Base-by-base conservation (phyloP, 2,329 filamentous ascomycete species). In the Diaporthe australafricana region DNA sequence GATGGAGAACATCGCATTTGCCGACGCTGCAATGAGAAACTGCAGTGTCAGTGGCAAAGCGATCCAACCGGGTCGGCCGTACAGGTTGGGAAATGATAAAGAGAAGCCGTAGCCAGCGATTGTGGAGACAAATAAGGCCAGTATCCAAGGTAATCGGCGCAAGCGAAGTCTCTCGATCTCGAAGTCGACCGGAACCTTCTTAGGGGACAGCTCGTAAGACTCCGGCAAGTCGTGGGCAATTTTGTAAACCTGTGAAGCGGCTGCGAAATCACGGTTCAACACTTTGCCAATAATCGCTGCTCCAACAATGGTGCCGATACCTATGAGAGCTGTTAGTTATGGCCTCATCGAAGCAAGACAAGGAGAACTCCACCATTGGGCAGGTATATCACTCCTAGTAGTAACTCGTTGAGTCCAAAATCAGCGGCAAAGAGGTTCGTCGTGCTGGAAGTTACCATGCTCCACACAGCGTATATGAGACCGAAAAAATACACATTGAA, bases 371-470 rank as follows among this genome's bases (percentile, higher is more conserved):
- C 25, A 32, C 78, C 77, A 40, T 78, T 79, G 2, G 78, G 78
- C 3, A 79, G 53, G 52, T 78, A 79, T 6, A 72, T 72, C 1
- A 79, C 71, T 3, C 78, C 78, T 5, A 79, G 60, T 1, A 74
- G 53, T 1, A 76, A 48, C 32, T 80, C 76, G 65, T 52, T 75
- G 0, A 80, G 76, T 1, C 68, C 62, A 42, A 79, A 79, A 1
- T 76, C 69, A 50, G 81, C 78, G 70, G 85, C 81, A 11, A 83
- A 62, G 0, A 84, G 66, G 2, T 78, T 75, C 74, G 83, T 82
- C 1, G 84, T 85, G 17, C 79, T 83, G 1, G 83, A 81, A 8
- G 82, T 84, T 3, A 87, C 82, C 84, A 87, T 86, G n/a, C 81
- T 85, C 83, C 84, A 86, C 17, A 85, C 80, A 0, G 84, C 81